Evolutionary conservation across 2,329 filamentous ascomycete species (phyloP).

Genomic region (Ophiostoma sp.): DNA sequence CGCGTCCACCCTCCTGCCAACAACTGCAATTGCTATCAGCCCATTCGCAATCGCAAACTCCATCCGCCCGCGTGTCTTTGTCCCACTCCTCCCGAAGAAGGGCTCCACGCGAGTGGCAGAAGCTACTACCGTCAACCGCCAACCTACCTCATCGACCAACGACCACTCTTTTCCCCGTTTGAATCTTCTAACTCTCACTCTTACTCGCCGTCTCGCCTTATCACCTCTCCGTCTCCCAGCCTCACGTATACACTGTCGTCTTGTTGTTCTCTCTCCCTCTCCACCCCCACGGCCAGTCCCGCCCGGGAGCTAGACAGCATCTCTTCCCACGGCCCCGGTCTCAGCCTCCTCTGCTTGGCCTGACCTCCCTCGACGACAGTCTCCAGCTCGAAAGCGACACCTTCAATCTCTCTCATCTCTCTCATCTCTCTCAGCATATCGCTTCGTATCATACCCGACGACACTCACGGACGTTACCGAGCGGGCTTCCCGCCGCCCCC

Average conservation of each 20-base stretch:
- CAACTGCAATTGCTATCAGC: not conserved
- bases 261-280: not conserved
- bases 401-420: not conserved
- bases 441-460: not conserved
- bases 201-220: not conserved
- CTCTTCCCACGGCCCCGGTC: not conserved
- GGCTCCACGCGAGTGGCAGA: not conserved
- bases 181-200: not conserved
- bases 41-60: slow-evolving; percentile 2
- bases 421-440: not conserved
- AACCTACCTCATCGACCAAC: not conserved
- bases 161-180: not conserved
- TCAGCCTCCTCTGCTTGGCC: not conserved
- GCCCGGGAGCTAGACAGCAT: not conserved
- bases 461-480: slow-evolving; percentile 2
- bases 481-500: not conserved
- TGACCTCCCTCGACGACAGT: not conserved
- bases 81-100: slow-evolving; percentile 1
- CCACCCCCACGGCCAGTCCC: not conserved
- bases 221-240: not conserved
- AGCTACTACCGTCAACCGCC: not conserved
- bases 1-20: not conserved
- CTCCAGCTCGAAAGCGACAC: not conserved
- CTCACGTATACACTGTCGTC: not conserved
- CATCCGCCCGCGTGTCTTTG: not conserved